Percentiles rank a stretch among this genome's conserved stretches.
Conservation (phyloP, 2,329 filamentous ascomycete species). For the Trichoderma gracile region DNA sequence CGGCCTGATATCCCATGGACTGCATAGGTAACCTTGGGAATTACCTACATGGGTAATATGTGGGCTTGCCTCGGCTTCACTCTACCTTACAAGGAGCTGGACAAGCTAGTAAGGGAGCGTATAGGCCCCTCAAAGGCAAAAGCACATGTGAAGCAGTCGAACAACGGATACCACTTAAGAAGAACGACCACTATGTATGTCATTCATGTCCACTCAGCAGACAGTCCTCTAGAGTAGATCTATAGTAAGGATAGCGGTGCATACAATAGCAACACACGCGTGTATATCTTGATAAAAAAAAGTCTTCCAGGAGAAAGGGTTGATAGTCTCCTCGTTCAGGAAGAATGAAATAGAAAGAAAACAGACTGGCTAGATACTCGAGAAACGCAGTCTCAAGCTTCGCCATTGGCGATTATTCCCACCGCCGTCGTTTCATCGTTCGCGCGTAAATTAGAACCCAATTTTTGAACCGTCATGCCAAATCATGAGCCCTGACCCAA, state of each 20-base stretch:
- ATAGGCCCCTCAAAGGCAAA: too few relatives aligned
- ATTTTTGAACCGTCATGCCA: slow-evolving; percentile 18
- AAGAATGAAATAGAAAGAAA: background rate
- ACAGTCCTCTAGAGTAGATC: slow-evolving; percentile 2
- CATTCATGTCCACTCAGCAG: slow-evolving; percentile 5
- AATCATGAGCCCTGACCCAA: slow-evolving; percentile 28
- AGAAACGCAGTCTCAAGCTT: background rate
- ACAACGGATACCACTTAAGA: background rate
- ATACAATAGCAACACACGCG: background rate
- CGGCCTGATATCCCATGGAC: too few relatives aligned
- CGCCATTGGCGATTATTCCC: background rate
- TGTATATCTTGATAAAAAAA: slow-evolving; percentile 3
- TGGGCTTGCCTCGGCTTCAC: background rate
- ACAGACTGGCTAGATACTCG: slow-evolving; percentile 1
- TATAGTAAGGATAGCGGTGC: slow-evolving; percentile 11
- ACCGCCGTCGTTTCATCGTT: slow-evolving; percentile 8
- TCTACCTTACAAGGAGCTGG: background rate
- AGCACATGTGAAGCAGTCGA: too few relatives aligned
- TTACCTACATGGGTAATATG: too few relatives aligned
- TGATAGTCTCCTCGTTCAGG: background rate
- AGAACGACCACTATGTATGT: background rate
- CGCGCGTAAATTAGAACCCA: slow-evolving; percentile 21
- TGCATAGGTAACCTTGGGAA: too few relatives aligned
- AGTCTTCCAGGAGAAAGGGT: background rate
- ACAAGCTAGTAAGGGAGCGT: too few relatives aligned